A percentile compares a stretch with the other conserved stretches of the same genome.
Evolutionary conservation across 2,329 filamentous ascomycete genomes (phyloP).

Genomic region (Penicillium sp.): DNA sequence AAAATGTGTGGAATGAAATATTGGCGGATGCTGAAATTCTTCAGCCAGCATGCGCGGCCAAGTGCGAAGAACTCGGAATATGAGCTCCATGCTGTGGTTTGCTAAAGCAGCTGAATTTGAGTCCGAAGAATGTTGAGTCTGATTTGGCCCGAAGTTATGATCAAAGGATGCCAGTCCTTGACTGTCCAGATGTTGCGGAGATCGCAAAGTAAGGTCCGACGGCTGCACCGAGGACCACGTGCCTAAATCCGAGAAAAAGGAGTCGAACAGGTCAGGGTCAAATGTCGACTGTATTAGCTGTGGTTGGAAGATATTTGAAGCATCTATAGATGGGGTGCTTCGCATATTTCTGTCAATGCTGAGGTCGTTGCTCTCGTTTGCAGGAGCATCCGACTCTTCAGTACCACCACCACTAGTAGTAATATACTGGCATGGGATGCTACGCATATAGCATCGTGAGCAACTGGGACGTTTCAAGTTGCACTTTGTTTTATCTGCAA

Average conservation of each 20-base stretch:
- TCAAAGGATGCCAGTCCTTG: not conserved
- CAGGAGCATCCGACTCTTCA: not conserved
- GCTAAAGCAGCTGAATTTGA: not conserved
- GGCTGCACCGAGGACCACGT: not conserved
- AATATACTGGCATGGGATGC: not conserved
- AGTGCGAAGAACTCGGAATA: constrained; percentile 33
- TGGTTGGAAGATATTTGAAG: not conserved
- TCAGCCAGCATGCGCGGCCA: constrained; percentile 39
- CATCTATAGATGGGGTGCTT: not conserved
- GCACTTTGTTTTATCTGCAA: not conserved
- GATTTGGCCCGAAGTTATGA: not conserved
- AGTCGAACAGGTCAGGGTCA: not conserved
- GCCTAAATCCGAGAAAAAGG: not conserved
- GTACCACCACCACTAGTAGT: not conserved
- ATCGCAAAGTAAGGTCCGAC: not conserved
- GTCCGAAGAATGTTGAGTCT: not conserved
- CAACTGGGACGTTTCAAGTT: not conserved
- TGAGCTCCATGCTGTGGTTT: constrained; percentile 29
- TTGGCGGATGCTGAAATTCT: constrained; percentile 34
- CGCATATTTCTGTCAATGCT: too few relatives aligned
- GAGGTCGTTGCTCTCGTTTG: not conserved
- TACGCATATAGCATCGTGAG: not conserved
- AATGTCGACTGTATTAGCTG: not conserved
- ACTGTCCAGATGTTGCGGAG: not conserved
- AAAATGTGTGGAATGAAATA: constrained; percentile 27